These are phyloP conservation scores for Gloeophyllum trabeum DNA, from an alignment of 768 basidiomycete species.

Conservation along the genomic window DNA sequence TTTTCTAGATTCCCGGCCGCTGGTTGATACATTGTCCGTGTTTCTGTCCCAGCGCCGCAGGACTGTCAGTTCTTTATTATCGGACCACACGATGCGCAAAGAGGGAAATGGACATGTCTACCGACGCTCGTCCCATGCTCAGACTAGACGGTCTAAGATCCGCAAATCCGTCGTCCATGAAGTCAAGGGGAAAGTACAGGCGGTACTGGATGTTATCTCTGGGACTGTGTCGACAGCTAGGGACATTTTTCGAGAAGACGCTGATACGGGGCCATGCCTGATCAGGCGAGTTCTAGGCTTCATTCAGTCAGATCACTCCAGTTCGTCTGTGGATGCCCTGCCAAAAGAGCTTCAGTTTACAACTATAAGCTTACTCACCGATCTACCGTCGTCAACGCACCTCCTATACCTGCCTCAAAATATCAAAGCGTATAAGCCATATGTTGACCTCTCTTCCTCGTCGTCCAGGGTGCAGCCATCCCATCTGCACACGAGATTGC, in stretches of 20 bases:
- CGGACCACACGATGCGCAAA: conserved; percentile 4
- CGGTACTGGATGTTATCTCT: conserved; percentile 41
- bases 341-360: conserved; percentile 48
- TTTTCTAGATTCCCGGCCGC: conserved; percentile 78
- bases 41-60: conserved; percentile 64
- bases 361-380: conserved; percentile 54
- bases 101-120: conserved; percentile 24
- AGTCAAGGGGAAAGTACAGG: conserved; percentile 41
- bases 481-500: conserved; percentile 33
- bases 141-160: conserved; percentile 8
- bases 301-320: conserved; percentile 42
- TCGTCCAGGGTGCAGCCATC: conserved; percentile 37
- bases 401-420: conserved; percentile 63
- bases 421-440: conserved; percentile 75
- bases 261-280: conserved; percentile 27
- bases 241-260: conserved; percentile 37
- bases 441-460: conserved; percentile 59
- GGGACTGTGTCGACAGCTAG: conserved; percentile 48
- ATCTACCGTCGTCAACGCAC: conserved; percentile 76
- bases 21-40: conserved; percentile 58
- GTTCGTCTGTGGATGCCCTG: conserved; percentile 16
- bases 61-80: conserved; percentile 30
- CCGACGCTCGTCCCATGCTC: conserved; percentile 10
- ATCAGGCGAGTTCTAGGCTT: conserved; percentile 44
- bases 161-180: conserved; percentile 31